Conservation (phyloP, 805 yeast species). For the Wickerhamiella hasegawae region DNA sequence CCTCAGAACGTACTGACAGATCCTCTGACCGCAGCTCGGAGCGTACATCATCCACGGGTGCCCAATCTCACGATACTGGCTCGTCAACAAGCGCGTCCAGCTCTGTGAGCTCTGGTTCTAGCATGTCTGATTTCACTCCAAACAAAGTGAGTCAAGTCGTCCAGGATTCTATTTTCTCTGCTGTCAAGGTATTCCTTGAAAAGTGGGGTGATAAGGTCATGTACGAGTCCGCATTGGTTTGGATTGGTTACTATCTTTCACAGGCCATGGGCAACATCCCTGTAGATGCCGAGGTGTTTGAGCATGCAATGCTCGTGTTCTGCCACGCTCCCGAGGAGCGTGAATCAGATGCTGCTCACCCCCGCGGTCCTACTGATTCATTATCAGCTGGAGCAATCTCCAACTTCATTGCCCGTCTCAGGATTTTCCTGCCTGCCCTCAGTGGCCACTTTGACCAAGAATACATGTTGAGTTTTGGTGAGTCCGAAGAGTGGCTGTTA, state of each 20-base stretch:
- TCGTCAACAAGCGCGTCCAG: background rate
- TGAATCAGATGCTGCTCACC: slow-evolving; percentile 23
- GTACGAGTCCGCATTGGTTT: slow-evolving; percentile 68
- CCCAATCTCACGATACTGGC: background rate
- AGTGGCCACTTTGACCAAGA: slow-evolving; percentile 67
- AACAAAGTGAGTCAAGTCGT: background rate
- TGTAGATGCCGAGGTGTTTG: slow-evolving; percentile 40
- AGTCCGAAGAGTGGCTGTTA: slow-evolving; percentile 74
- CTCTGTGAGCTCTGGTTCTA: background rate
- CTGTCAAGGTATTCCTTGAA: slow-evolving; percentile 45
- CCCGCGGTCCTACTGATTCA: slow-evolving; percentile 19
- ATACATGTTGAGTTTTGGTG: slow-evolving; percentile 42
- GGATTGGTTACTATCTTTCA: slow-evolving; percentile 78
- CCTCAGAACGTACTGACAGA: slow-evolving; percentile 1
- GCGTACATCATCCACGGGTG: background rate
- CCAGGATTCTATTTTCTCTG: slow-evolving; percentile 15
- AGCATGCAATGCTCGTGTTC: slow-evolving; percentile 57
- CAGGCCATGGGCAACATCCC: slow-evolving; percentile 66
- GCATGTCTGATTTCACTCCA: background rate
- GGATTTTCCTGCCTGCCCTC: slow-evolving; percentile 56
- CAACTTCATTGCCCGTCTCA: slow-evolving; percentile 47
- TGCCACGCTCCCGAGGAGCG: slow-evolving; percentile 28
- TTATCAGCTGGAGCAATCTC: slow-evolving; percentile 1
- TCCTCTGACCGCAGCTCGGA: background rate
- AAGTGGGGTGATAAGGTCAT: slow-evolving; percentile 70